Evolutionary conservation across 2,329 filamentous ascomycete species (phyloP), one percentile per base, ranked within the genome.

Genomic region (Dothideomycetes sp.): DNA sequence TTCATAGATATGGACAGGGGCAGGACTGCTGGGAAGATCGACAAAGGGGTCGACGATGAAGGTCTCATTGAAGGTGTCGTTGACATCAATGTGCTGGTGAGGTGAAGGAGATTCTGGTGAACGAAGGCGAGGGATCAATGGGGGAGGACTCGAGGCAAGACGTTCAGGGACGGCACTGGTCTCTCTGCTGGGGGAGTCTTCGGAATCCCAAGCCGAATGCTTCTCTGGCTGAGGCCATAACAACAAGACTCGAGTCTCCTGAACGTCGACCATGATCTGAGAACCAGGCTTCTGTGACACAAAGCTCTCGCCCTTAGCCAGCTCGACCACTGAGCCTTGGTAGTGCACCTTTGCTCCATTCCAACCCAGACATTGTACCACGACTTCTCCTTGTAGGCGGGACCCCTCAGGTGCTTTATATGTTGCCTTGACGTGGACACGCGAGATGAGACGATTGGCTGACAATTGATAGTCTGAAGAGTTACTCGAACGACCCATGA

Each of bases 381-480:
- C 84, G 33, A 98, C 76, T 61, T 78, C 81, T 59, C 83, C 84
- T 47, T 78, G 72, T 51, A 84, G 78, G 53, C 84, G 73, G 4
- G 74, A 74, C 41, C 75, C 71, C 15, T 72, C 65, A 10, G 84
- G 77, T 16, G 82, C 73, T 48, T 89, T 76, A 61, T 88, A 98
- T 39, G 80, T 76, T 48, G 87, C 88, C 64, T 85, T 82, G 62
- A 95, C 83, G 59, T 98, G 91, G 17, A 96, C 78, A 56, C 91
- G 82, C 55, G 91, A 96, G 48, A 98, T 86, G 45, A 93, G 76
- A 33, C 87, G 84, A 64, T 94, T 94, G 52, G 85, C 78, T 18
- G 91, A 91, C 11, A 98, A 74, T 64, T 95, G 89, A 61, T 89
- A 91, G 58, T 95, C 80, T n/a, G 87, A 94, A 11, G 88, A 94